A percentile compares a stretch with the other conserved stretches of the same genome.
phyloP scores from a whole-genome alignment of 176 grass and related monocot genomes.

The Saccharum officinarum region DNA sequence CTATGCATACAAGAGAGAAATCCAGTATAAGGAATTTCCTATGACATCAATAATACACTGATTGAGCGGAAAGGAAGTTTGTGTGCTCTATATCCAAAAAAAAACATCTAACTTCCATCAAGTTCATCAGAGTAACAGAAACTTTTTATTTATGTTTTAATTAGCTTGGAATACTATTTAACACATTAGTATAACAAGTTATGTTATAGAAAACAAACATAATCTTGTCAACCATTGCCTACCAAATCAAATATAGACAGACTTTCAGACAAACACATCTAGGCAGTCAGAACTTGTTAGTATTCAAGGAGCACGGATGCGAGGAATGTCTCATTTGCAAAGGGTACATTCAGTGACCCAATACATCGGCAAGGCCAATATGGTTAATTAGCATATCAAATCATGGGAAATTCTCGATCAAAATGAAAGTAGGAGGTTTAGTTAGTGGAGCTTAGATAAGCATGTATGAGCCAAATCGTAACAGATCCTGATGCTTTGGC shows the following conservation, averaged over 20 bases:
- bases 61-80: not conserved
- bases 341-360: not conserved
- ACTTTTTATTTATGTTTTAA: not conserved
- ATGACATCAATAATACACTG: not conserved
- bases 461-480: not conserved
- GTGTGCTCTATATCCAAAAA: not conserved
- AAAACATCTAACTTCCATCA: not conserved
- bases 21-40: not conserved
- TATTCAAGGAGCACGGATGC: not conserved
- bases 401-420: not conserved
- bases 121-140: not conserved
- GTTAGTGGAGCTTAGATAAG: not conserved
- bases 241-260: not conserved
- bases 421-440: not conserved
- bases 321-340: not conserved
- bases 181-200: not conserved
- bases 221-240: not conserved
- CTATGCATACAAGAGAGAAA: not conserved
- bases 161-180: not conserved
- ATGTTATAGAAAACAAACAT: not conserved
- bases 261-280: not conserved
- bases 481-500: slow-evolving; percentile 1
- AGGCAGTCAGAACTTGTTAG: not conserved
- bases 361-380: not conserved
- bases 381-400: not conserved